Conservation (phyloP, 768 basidiomycete species). For the Collybia mongolica region DNA sequence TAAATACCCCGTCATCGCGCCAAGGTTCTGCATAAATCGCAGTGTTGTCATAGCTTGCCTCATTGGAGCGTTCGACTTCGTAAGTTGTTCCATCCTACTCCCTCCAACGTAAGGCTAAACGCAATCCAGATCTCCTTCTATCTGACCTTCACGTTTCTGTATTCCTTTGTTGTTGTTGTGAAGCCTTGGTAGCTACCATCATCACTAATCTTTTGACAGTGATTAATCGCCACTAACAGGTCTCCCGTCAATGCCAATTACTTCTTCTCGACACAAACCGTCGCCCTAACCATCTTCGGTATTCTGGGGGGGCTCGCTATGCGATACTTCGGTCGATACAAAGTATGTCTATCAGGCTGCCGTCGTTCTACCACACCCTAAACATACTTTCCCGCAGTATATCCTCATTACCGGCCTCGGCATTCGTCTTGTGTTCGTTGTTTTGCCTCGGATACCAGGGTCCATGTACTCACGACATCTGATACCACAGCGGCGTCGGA, state of each 20-base stretch:
- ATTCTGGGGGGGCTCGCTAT: slow-evolving; percentile 59
- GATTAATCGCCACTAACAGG: slow-evolving; percentile 34
- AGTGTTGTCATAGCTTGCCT: slow-evolving; percentile 56
- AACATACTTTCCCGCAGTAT: slow-evolving; percentile 19
- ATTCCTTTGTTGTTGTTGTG: slow-evolving; percentile 59
- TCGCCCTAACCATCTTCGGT: slow-evolving; percentile 62
- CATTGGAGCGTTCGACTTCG: slow-evolving; percentile 67
- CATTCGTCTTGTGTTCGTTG: slow-evolving; percentile 50
- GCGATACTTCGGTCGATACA: slow-evolving; percentile 52
- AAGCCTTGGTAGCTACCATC: slow-evolving; percentile 38
- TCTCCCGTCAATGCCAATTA: slow-evolving; percentile 55
- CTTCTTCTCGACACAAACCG: slow-evolving; percentile 59
- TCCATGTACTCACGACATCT: not conserved
- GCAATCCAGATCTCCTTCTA: slow-evolving; percentile 53
- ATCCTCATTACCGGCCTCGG: slow-evolving; percentile 56
- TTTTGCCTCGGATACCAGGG: not conserved
- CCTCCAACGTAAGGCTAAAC: not conserved
- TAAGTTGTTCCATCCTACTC: slow-evolving; percentile 20
- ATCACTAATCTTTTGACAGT: not conserved
- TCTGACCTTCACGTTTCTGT: slow-evolving; percentile 73
- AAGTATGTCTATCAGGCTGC: slow-evolving; percentile 29
- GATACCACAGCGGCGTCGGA: slow-evolving; percentile 46
- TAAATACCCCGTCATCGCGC: slow-evolving; percentile 57
- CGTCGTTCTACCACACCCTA: not conserved
- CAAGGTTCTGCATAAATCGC: slow-evolving; percentile 56